Base-by-base conservation (phyloP, 1,284 basidiomycete genomes). In the Pterulicium gracile region DNA sequence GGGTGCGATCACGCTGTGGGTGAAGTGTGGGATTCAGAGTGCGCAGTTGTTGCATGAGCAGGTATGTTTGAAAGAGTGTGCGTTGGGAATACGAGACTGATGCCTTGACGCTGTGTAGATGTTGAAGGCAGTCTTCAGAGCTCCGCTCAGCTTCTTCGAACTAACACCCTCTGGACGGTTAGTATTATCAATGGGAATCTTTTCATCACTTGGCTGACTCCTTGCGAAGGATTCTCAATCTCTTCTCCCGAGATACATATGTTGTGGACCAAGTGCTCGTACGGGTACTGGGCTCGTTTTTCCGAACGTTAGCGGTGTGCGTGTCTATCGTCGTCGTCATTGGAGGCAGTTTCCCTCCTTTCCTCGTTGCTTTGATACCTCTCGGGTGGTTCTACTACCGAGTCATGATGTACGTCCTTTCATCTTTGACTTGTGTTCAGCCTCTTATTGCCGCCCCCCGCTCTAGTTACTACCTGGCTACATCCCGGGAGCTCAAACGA, bases 211-310 rank as follows among this genome's bases (percentile, higher is more conserved):
- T n/a, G n/a, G n/a, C 46, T 35, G 21, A 18, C 21, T 13, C 43
- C 22, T 21, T 14, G 1, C 39, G 88, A 10, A 32, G 87, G 5
- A 81, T 89, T 40, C 59, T 93, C 47, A 94, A 94, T 59, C 64
- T 96, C 24, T 98, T 98, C 65, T 90, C 89, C 13, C 79, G 92
- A 3, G 95, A 98, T 59, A 81, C 88, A 40, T 94, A 94, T 57
- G 91, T 95, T 35, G 80, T 96, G 21, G 94, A 97, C 58, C 79
- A 88, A 56, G 67, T 89, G 4, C 73, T 94, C 19, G 79, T 80
- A 18, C 73, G 83, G 42, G 81, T 93, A 39, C 80, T 93, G 24
- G 76, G 79, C 56, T 73, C 70, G 32, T 67, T 87, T 47, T 70
- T 79, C 54, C 73, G 87, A 32, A 93, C 79, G 0, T 53, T 69